phyloP scores from a whole-genome alignment of 208 protist species.

The Trichomonas vaginalis region DNA sequence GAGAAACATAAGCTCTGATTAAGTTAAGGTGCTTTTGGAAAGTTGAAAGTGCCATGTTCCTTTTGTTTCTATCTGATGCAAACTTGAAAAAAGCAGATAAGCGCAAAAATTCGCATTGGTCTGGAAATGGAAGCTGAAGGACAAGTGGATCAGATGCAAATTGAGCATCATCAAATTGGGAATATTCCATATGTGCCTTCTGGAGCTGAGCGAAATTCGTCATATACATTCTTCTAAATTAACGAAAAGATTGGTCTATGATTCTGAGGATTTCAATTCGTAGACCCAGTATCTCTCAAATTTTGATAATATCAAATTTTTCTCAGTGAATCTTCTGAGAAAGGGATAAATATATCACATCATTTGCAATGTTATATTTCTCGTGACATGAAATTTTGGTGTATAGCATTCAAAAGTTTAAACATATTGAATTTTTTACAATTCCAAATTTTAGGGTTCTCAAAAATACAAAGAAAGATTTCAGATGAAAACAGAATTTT shows the following conservation, averaged over 20 bases:
- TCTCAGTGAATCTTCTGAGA: too few species aligned
- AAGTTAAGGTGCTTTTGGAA: neutral
- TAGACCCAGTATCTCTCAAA: neutral
- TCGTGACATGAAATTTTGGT: too few species aligned
- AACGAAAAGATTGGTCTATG: neutral
- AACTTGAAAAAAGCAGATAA: neutral
- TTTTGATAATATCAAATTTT: neutral
- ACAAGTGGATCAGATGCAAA: neutral
- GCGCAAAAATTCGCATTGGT: neutral
- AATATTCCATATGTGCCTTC: neutral
- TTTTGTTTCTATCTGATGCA: neutral
- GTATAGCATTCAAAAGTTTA: too few species aligned
- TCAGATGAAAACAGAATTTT: too few species aligned
- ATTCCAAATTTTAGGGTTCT: too few species aligned
- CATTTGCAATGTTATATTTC: too few species aligned
- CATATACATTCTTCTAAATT: neutral
- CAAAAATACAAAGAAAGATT: too few species aligned
- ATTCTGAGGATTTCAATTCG: neutral
- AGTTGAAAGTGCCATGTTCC: neutral
- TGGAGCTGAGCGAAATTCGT: neutral
- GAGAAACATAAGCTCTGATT: neutral
- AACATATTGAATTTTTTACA: too few species aligned
- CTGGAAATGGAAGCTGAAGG: neutral
- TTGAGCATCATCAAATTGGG: neutral
- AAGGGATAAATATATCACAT: too few species aligned